Percentiles rank a stretch among this genome's conserved stretches.
phyloP scores from a whole-genome alignment of 23 red algal genomes.

The Gracilaria gracilis region DNA sequence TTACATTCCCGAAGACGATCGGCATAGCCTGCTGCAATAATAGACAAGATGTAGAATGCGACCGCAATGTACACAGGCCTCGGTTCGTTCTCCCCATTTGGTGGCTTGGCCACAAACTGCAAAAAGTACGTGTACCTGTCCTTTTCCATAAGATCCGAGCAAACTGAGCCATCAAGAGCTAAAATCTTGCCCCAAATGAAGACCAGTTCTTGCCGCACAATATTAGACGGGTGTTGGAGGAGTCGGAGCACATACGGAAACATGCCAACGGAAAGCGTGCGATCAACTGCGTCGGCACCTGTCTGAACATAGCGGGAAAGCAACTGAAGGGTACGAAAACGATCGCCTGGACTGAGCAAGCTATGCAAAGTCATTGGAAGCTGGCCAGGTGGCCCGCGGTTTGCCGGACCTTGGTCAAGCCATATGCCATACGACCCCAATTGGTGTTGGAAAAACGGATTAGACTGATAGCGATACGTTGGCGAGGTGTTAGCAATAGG shows the following conservation, averaged over 20 bases:
- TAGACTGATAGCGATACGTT: conserved; percentile 22
- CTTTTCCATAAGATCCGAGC: conserved; percentile 80
- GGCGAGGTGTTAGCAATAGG: background rate
- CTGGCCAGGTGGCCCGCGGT: conserved; percentile 87
- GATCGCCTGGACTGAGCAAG: conserved; percentile 77
- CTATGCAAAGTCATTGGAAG: conserved; percentile 93
- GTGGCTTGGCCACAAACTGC: conserved; percentile 49
- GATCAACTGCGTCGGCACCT: conserved; percentile 83
- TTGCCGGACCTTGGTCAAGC: conserved; percentile 84
- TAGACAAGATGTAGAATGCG: conserved; percentile 85
- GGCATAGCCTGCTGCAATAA: conserved; percentile 56
- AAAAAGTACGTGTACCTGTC: conserved; percentile 82
- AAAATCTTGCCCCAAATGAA: conserved; percentile 99
- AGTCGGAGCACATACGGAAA: conserved; percentile 95
- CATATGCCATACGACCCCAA: conserved; percentile 93
- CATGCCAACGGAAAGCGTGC: conserved; percentile 89
- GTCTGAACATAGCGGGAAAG: conserved; percentile 93
- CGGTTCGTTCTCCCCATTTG: conserved; percentile 23
- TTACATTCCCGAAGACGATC: conserved; percentile 42
- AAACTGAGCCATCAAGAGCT: conserved; percentile 83
- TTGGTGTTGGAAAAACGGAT: conserved; percentile 92
- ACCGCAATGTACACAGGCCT: conserved; percentile 72
- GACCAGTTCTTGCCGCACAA: conserved; percentile 84
- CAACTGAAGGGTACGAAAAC: conserved; percentile 82
- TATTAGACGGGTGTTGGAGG: conserved; percentile 56